These are phyloP conservation scores for Starmerella apis DNA, from an alignment of 805 yeast species.

Conservation along the genomic window DNA sequence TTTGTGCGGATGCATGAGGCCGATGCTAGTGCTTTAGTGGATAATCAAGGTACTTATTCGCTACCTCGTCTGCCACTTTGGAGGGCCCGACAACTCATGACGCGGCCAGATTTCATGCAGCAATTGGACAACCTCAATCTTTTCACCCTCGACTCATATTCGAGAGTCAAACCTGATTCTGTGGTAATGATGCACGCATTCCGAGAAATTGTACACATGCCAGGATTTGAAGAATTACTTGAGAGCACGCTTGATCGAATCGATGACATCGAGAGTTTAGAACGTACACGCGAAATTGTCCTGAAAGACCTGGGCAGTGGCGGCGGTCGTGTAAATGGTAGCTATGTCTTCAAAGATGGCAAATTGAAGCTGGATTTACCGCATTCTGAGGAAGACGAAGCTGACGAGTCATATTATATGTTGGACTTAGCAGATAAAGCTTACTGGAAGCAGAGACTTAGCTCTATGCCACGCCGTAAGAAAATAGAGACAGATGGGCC, in stretches of 20 bases:
- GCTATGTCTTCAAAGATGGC: conserved; percentile 20
- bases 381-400: conserved; percentile 25
- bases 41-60: conserved; percentile 21
- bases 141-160: conserved; percentile 65
- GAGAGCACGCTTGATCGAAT: conserved; percentile 59
- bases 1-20: conserved; percentile 56
- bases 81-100: conserved; percentile 79
- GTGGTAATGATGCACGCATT: conserved; percentile 87
- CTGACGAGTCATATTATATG: conserved; percentile 15
- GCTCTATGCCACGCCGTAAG: conserved; percentile 1
- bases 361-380: conserved; percentile 21
- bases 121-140: conserved; percentile 63
- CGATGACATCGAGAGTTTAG: conserved; percentile 63
- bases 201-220: conserved; percentile 60
- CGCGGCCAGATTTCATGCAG: conserved; percentile 71
- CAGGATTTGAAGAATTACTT: conserved; percentile 57
- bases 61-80: conserved; percentile 70
- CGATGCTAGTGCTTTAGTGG: conserved; percentile 12
- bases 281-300: conserved; percentile 66
- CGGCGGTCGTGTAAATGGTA: conserved; percentile 20
- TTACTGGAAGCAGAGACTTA: conserved; percentile 6
- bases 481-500: background rate
- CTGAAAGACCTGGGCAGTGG: conserved; percentile 51
- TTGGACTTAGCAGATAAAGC: background rate
- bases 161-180: conserved; percentile 65